Evolutionary conservation across 2,329 filamentous ascomycete species (phyloP), one percentile per base, ranked within the genome.

Genomic region (Alternaria atra): DNA sequence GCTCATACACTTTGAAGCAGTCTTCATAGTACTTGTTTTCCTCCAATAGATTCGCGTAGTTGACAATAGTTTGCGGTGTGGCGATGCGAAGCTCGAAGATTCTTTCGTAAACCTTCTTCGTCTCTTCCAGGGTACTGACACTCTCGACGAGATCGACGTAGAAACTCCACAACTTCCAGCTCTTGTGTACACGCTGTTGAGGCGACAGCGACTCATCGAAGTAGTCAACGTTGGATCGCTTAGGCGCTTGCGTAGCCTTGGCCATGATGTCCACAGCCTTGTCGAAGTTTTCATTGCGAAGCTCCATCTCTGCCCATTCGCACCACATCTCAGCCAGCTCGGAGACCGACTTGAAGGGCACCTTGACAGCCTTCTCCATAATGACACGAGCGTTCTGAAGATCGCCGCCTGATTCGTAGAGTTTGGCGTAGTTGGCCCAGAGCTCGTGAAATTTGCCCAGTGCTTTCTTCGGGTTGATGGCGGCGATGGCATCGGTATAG

Each of bases 91-190:
- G 89, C 80, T 99, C 96, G 76, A 99, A 99, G 72, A 99, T 98
- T 57, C 95, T 87, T 78, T 99, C 95, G 79, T 99, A 99, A 2
- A 98, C 90, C 77, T 93, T 94, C 77, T 89, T 92, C 0, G 94
- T 97, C 80, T 98, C 94, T 23, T 97, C 93, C 15, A 99, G 81
- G 0, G 91, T 92, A 63, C 91, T 90, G 32, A 97, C 94, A 77
- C 93, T 97, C 79, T 99, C 95, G 3, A 99, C 94, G 1, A 99
- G 87, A 77, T 99, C 95, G 40, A 99, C 94, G 72, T 99, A 99
- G 83, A 99, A 99, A 80, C 93, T 97, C 95, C 95, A 99, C 10
- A 99, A 82, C 79, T 98, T 99, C 95, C 95, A 99, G 76, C 93
- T 97, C 84, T 99, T 99, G 82, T 99, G 95, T 3, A 99, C 92